Evolutionary conservation across 768 basidiomycete genomes (phyloP), one percentile per base, ranked within the genome.

Genomic region (Kwoniella mangroviensis): DNA sequence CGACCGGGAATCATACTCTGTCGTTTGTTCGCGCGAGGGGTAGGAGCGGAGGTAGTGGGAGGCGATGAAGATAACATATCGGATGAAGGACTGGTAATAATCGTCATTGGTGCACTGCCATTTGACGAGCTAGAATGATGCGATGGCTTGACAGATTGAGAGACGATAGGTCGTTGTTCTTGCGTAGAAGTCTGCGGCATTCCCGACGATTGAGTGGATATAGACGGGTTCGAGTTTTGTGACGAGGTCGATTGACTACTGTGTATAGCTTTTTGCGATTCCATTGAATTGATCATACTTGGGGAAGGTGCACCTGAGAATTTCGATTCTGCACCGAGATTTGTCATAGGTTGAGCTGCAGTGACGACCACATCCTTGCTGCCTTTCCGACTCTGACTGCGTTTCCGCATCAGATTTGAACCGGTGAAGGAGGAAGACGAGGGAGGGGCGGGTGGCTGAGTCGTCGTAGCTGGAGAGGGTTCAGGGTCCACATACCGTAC

Each of bases 401-500:
- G 52, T n/a, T 63, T 63, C 22, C 79, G 63, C 34, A 51, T 59
- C 17, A 71, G 21, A n/a, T 40, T 56, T 12, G 53, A 40, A 21
- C 12, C 56, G 19, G 43, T 43, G 11, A 53, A 52, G 1, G 52
- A 42, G 7, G 65, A 57, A 41, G 69, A 45, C 9, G 62, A 24
- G 15, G 58, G 69, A 51, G 65, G 26, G 0, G 63, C 42, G 6
- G 63, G 13, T 1, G 56, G 63, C 3, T 67, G 53, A 22, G 56
- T 22, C 0, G 13, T 42, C 6, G 67, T 34, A 22, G 65, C 51
- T 22, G 43, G 15, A 41, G 54, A 40, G 13, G 69, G 34, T 22
- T 77, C 74, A 1, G 79, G 72, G 40, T 75, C 76, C n/a, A 79
- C 92, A 82, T 94, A 94, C 54, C 91, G 88, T 65, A 97, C 93